A percentile compares a stretch with the other conserved stretches of the same genome.
Conservation (phyloP, 441 rosid species). For the Populus hybrid region DNA sequence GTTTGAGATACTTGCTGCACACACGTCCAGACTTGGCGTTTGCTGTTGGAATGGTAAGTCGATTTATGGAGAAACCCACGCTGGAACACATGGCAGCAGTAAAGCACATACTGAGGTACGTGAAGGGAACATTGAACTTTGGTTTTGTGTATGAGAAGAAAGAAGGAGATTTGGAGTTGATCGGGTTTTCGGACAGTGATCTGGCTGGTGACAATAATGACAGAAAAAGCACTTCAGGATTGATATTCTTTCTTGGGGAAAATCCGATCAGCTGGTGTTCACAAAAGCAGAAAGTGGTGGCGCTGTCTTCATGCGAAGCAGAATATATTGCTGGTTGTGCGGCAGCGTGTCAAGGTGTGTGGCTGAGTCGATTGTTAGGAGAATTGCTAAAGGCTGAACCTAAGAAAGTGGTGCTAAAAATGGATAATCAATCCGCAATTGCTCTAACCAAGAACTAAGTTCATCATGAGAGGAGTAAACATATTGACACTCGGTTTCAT, state of each 20-base stretch:
- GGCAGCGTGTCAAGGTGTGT: not conserved
- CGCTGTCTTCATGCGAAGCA: not conserved
- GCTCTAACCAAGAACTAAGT: not conserved
- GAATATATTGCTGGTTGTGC: not conserved
- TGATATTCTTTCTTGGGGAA: not conserved
- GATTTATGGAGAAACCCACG: not conserved
- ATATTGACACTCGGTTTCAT: not conserved
- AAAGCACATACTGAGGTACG: not conserved
- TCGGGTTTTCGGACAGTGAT: slow-evolving; percentile 5
- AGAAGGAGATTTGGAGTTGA: not conserved
- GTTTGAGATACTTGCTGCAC: not conserved
- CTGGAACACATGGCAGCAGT: too few relatives aligned
- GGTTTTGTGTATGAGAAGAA: not conserved
- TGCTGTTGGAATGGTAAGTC: slow-evolving; percentile 9
- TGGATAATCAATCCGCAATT: too few relatives aligned
- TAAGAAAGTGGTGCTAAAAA: too few relatives aligned
- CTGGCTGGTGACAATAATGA: not conserved
- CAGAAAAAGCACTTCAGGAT: not conserved
- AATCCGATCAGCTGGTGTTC: not conserved
- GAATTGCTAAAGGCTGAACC: too few relatives aligned
- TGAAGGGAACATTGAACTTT: slow-evolving; percentile 3
- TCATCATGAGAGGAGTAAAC: not conserved
- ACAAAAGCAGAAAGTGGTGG: not conserved
- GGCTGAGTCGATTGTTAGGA: not conserved
- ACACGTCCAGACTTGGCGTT: not conserved